A percentile compares a stretch with the other conserved stretches of the same genome.
phyloP scores from a whole-genome alignment of 2,329 filamentous ascomycete genomes.

The Neopestalotiopsis sp. region DNA sequence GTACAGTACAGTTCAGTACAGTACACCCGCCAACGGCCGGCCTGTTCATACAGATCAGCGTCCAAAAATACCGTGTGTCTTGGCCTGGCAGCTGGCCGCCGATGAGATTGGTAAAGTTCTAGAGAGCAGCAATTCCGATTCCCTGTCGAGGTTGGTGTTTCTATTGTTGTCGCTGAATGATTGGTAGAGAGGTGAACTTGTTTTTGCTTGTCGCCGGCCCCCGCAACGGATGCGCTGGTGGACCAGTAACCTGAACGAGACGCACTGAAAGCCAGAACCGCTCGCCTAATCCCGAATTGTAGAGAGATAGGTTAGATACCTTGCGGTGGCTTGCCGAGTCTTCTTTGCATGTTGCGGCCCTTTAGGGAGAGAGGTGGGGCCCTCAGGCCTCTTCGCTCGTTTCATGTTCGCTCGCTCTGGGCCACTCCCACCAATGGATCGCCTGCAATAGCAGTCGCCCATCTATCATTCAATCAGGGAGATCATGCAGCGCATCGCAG shows the following conservation, averaged over 20 bases:
- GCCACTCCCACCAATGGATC: constrained; percentile 20
- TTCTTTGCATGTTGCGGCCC: neutral
- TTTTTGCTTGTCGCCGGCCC: neutral
- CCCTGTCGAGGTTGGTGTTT: constrained; percentile 11
- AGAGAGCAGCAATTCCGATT: constrained; percentile 11
- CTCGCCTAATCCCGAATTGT: neutral
- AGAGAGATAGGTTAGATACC: no score
- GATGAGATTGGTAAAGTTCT: neutral
- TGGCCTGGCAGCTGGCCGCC: constrained; percentile 15
- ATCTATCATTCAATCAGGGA: constrained; percentile 17
- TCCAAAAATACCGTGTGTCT: constrained; percentile 1
- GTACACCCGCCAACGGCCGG: neutral
- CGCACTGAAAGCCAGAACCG: constrained; percentile 2
- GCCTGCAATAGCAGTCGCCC: neutral
- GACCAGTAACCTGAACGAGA: neutral
- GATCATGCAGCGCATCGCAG: constrained; percentile 16
- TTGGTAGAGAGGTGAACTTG: constrained; percentile 11
- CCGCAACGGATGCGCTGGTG: neutral
- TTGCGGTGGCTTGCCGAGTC: neutral
- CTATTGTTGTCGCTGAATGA: constrained; percentile 16
- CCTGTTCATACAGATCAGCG: neutral
- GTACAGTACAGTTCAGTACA: neutral
- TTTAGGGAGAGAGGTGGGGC: neutral
- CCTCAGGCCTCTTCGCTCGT: constrained; percentile 17
- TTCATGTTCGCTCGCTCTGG: constrained; percentile 18